Evolutionary conservation across 2,329 filamentous ascomycete species (phyloP).

Genomic region (Ciborinia camelliae): DNA sequence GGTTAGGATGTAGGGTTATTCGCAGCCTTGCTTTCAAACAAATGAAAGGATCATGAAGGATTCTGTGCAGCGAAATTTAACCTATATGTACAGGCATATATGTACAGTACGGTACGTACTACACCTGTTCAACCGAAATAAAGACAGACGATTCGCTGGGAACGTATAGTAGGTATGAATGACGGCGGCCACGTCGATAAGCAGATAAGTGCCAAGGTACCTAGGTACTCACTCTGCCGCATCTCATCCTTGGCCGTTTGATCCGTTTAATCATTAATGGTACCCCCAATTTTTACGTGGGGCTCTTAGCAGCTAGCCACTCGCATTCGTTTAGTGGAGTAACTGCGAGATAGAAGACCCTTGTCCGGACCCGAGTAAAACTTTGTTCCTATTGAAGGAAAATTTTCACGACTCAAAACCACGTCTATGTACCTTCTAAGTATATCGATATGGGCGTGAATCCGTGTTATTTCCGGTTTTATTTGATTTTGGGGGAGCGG

Average conservation of each 20-base stretch:
- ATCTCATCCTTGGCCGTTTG: constrained; percentile 8
- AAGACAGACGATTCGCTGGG: background rate
- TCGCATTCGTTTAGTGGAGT: background rate
- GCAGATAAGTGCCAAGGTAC: constrained; percentile 11
- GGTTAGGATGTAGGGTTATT: constrained; percentile 4
- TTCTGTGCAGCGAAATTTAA: constrained; percentile 8
- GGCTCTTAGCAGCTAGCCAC: background rate
- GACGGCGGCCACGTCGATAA: constrained; percentile 14
- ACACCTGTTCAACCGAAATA: too few relatives aligned
- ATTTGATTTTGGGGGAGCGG: background rate
- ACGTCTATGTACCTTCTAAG: background rate
- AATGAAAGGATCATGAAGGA: constrained; percentile 8
- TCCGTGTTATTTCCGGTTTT: background rate
- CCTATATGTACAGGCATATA: background rate
- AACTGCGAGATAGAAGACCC: background rate
- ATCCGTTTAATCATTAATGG: background rate
- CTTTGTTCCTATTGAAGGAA: constrained; percentile 8
- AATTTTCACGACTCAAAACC: background rate
- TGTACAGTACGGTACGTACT: background rate
- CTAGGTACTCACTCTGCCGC: too few relatives aligned
- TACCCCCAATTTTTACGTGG: constrained; percentile 7
- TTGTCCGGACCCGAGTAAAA: constrained; percentile 11
- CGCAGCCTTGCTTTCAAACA: background rate
- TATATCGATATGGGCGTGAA: background rate
- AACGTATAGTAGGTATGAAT: background rate